Percentiles rank a stretch among this genome's conserved stretches.
These are phyloP conservation scores for Vanrija humicola DNA, from an alignment of 1,284 basidiomycete genomes.

Conservation along the genomic window DNA sequence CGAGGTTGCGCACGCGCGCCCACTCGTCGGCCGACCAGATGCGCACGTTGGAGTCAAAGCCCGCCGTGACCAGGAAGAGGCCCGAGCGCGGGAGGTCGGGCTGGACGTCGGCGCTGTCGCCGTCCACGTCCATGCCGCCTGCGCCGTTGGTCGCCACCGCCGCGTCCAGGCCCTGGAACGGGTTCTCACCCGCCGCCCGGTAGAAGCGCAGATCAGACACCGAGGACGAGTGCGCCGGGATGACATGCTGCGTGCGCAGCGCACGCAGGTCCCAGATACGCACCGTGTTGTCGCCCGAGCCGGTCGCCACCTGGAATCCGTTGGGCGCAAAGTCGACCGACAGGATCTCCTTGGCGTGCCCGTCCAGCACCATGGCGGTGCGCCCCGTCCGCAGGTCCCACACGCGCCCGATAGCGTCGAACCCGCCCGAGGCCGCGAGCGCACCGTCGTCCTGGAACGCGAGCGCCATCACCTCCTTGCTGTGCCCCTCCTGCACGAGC, in stretches of 20 bases:
- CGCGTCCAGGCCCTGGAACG: conserved; percentile 29
- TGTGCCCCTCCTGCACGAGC: conserved; percentile 91
- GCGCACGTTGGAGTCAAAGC: conserved; percentile 93
- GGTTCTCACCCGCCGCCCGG: conserved; percentile 51
- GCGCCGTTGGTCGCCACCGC: conserved; percentile 27
- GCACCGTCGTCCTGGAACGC: conserved; percentile 96
- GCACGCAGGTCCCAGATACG: conserved; percentile 98
- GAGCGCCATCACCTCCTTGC: conserved; percentile 91
- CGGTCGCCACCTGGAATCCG: conserved; percentile 96
- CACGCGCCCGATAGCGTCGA: conserved; percentile 93
- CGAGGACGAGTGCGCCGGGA: conserved; percentile 91
- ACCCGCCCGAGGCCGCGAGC: conserved; percentile 84
- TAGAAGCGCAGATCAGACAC: conserved; percentile 95
- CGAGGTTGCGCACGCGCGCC: conserved; percentile 81
- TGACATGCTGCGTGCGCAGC: conserved; percentile 87
- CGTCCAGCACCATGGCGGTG: conserved; percentile 97
- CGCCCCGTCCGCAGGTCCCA: conserved; percentile 95
- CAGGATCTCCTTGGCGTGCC: conserved; percentile 91
- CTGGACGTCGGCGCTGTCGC: conserved; percentile 11
- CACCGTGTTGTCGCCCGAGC: conserved; percentile 94
- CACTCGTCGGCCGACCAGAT: conserved; percentile 98
- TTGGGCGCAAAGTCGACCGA: conserved; percentile 92
- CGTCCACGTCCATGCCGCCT: conserved; percentile 18
- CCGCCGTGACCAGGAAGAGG: conserved; percentile 85
- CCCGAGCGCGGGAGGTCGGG: conserved; percentile 62